Conservation (phyloP, 768 basidiomycete genomes). For the Tulasnella sp. region DNA sequence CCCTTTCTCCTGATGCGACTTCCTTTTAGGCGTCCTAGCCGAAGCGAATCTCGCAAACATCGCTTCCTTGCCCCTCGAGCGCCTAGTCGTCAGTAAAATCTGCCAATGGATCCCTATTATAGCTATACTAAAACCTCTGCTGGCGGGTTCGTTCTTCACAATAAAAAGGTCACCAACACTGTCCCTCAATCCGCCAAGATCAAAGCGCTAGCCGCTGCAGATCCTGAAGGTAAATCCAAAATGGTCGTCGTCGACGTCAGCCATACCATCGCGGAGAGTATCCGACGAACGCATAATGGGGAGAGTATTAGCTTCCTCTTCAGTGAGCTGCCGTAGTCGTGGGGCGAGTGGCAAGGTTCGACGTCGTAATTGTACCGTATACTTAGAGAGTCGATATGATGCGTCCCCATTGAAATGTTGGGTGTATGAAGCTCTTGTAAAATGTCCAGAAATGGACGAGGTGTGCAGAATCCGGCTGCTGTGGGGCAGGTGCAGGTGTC, state of each 20-base stretch:
- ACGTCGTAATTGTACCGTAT: not conserved
- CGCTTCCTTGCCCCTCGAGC: conserved; percentile 62
- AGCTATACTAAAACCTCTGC: too few species aligned
- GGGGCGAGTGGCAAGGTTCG: not conserved
- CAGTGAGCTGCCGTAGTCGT: conserved; percentile 38
- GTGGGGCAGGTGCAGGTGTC: too few species aligned
- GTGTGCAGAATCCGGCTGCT: too few species aligned
- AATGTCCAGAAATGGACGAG: too few species aligned
- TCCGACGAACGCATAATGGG: conserved; percentile 88
- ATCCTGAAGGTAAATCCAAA: conserved; percentile 44
- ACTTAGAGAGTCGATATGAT: not conserved
- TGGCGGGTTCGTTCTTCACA: too few species aligned
- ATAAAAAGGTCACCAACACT: conserved; percentile 96
- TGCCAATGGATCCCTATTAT: not conserved
- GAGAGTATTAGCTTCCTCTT: conserved; percentile 86
- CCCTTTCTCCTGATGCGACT: not conserved
- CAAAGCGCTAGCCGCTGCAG: not conserved
- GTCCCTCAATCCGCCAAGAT: conserved; percentile 54
- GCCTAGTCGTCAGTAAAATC: conserved; percentile 63
- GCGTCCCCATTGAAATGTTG: not conserved
- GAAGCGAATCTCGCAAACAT: conserved; percentile 61
- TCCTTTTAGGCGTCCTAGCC: conserved; percentile 56
- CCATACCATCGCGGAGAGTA: conserved; percentile 88
- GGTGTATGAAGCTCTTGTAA: too few species aligned
- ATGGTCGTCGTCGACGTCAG: conserved; percentile 85